A percentile compares a stretch with the other conserved stretches of the same genome.
These are phyloP conservation scores for Erodium moschatum DNA, from an alignment of 441 rosid genomes.

Conservation along the genomic window DNA sequence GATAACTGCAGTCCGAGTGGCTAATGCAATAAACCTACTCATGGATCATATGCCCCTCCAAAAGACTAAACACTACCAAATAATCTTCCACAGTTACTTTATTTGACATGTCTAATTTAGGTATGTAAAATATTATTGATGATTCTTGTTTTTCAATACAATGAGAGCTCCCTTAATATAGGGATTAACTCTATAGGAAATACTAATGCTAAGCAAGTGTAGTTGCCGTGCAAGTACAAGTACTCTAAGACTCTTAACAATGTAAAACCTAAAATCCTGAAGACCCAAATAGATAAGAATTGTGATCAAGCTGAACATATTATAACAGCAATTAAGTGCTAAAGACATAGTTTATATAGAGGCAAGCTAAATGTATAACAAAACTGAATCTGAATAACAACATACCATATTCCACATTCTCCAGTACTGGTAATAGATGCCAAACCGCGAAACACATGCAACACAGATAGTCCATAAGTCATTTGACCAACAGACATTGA, in stretches of 20 bases:
- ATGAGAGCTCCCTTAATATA: too few relatives aligned
- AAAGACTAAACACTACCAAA: not conserved
- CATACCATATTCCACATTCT: slow-evolving; percentile 99
- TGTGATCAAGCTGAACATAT: not conserved
- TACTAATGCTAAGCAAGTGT: too few relatives aligned
- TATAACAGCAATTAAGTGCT: not conserved
- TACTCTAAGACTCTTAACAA: too few relatives aligned
- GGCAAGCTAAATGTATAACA: not conserved
- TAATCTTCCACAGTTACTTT: not conserved
- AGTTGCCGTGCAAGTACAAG: too few relatives aligned
- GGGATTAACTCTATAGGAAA: too few relatives aligned
- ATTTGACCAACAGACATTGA: slow-evolving; percentile 16
- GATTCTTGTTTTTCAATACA: too few relatives aligned
- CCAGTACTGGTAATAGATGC: slow-evolving; percentile 69
- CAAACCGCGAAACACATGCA: slow-evolving; percentile 22
- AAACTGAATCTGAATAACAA: slow-evolving; percentile 23
- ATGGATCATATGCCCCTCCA: not conserved
- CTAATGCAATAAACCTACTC: not conserved
- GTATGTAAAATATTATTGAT: too few relatives aligned
- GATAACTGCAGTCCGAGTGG: not conserved
- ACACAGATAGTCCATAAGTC: slow-evolving; percentile 16
- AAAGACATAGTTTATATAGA: not conserved
- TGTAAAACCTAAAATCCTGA: not conserved
- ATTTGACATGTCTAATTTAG: not conserved
- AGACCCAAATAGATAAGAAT: not conserved